These are phyloP conservation scores for Stagonosporopsis cucurbitacearum DNA, from an alignment of 2,329 filamentous ascomycete genomes.

Conservation along the genomic window DNA sequence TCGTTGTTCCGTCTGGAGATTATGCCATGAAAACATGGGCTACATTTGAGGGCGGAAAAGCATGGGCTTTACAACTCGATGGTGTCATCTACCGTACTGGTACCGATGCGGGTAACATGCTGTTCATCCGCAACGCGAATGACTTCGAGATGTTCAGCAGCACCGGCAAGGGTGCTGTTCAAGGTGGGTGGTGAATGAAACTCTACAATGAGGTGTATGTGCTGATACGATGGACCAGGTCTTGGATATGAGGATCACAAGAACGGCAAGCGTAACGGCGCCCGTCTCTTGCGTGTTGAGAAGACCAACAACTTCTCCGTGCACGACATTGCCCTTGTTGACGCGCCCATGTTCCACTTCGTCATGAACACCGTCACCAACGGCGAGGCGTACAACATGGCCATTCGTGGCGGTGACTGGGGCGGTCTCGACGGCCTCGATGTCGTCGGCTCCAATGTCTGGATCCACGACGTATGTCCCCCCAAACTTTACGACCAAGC, in stretches of 20 bases:
- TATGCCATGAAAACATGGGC: slow-evolving; percentile 61
- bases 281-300: slow-evolving; percentile 56
- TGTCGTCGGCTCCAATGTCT: slow-evolving; percentile 62
- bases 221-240: neutral
- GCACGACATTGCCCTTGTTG: slow-evolving; percentile 58
- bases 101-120: slow-evolving; percentile 60
- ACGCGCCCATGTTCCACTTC: slow-evolving; percentile 60
- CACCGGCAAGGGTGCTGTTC: slow-evolving; percentile 59
- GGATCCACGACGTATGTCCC: slow-evolving; percentile 59
- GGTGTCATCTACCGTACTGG: slow-evolving; percentile 61
- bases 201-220: neutral
- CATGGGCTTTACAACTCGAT: slow-evolving; percentile 61
- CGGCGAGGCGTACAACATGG: slow-evolving; percentile 64
- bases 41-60: slow-evolving; percentile 54
- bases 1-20: slow-evolving; percentile 58
- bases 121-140: slow-evolving; percentile 56
- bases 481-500: neutral
- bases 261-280: slow-evolving; percentile 49
- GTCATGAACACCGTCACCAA: slow-evolving; percentile 58
- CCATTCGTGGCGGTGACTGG: slow-evolving; percentile 59
- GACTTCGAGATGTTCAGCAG: slow-evolving; percentile 64
- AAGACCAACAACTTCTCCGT: slow-evolving; percentile 57
- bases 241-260: slow-evolving; percentile 58
- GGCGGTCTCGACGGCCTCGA: slow-evolving; percentile 65
- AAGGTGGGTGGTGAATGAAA: slow-evolving; percentile 40